Percentiles rank a stretch among this genome's conserved stretches.
Evolutionary conservation across 805 yeast genomes (phyloP).

Genomic region (Nakazawaea sp.): DNA sequence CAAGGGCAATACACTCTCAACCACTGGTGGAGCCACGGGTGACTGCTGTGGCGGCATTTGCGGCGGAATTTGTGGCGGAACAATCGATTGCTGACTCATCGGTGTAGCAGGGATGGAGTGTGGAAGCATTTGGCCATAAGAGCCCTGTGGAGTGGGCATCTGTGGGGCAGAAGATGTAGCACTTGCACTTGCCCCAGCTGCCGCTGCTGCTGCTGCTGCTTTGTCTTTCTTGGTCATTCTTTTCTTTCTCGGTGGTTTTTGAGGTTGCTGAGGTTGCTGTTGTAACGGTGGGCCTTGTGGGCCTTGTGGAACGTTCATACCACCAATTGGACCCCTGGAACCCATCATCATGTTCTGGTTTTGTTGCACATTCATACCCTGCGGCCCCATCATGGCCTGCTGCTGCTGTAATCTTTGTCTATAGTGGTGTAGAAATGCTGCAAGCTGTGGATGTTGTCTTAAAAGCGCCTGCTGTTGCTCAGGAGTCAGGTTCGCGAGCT

Average conservation of each 20-base stretch:
- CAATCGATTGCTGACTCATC: not conserved
- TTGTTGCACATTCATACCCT: conserved; percentile 12
- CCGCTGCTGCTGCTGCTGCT: conserved; percentile 7
- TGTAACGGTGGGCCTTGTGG: not conserved
- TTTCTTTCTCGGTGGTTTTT: conserved; percentile 1
- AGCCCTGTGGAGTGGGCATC: not conserved
- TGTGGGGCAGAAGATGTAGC: too few relatives aligned
- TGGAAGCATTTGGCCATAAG: not conserved
- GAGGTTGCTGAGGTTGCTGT: not conserved
- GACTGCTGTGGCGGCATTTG: conserved; percentile 3
- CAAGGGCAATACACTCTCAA: conserved; percentile 15
- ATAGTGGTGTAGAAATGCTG: conserved; percentile 24
- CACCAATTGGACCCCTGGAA: not conserved
- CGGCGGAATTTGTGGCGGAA: conserved; percentile 1
- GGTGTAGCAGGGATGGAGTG: not conserved
- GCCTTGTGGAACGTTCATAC: conserved; percentile 8
- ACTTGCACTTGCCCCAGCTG: conserved; percentile 7
- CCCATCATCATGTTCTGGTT: conserved; percentile 8
- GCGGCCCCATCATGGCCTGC: conserved; percentile 12
- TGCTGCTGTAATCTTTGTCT: conserved; percentile 24
- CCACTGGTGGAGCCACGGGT: conserved; percentile 25
- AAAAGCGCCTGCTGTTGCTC: conserved; percentile 25
- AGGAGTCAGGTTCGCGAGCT: conserved; percentile 27
- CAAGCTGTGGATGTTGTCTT: conserved; percentile 26
- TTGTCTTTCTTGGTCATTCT: conserved; percentile 10